These are phyloP conservation scores for Termitomyces eurrhizus DNA, from an alignment of 768 basidiomycete species.

Conservation along the genomic window DNA sequence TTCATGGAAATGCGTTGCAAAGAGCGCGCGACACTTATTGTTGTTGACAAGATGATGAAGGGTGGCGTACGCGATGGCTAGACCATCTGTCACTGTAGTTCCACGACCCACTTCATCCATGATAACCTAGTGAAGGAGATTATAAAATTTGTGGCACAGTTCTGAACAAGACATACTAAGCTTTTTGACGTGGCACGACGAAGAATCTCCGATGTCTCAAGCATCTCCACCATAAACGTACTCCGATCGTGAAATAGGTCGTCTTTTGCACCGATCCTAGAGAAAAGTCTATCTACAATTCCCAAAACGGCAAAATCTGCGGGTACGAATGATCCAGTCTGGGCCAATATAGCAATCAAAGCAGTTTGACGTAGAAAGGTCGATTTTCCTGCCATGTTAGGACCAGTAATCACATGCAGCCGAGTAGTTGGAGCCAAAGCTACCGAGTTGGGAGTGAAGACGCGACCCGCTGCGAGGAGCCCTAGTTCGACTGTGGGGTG, in stretches of 20 bases:
- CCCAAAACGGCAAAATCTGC: constrained; percentile 79
- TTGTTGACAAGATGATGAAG: constrained; percentile 73
- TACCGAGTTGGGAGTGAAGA: constrained; percentile 84
- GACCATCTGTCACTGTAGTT: constrained; percentile 87
- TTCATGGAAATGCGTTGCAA: constrained; percentile 99
- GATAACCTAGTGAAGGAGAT: constrained; percentile 62
- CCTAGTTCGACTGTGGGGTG: constrained; percentile 94
- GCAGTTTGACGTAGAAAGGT: constrained; percentile 91
- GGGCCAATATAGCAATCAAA: constrained; percentile 84
- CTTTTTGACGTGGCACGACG: constrained; percentile 77
- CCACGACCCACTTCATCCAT: constrained; percentile 99
- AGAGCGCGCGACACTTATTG: constrained; percentile 80
- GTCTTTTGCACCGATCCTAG: constrained; percentile 93
- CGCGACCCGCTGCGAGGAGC: constrained; percentile 64
- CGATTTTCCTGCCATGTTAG: constrained; percentile 96
- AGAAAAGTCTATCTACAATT: constrained; percentile 87
- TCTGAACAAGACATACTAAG: constrained; percentile 48
- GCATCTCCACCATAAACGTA: constrained; percentile 99
- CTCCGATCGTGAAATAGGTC: constrained; percentile 91
- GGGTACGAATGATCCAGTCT: constrained; percentile 92
- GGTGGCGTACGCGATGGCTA: constrained; percentile 91
- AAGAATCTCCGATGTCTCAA: constrained; percentile 91
- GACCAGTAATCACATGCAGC: constrained; percentile 86
- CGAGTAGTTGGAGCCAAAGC: constrained; percentile 54
- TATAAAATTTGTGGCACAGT: not conserved